A percentile compares a stretch with the other conserved stretches of the same genome.
Conservation (phyloP, 140 eudicot genomes). For the Stevia rebaudiana region DNA sequence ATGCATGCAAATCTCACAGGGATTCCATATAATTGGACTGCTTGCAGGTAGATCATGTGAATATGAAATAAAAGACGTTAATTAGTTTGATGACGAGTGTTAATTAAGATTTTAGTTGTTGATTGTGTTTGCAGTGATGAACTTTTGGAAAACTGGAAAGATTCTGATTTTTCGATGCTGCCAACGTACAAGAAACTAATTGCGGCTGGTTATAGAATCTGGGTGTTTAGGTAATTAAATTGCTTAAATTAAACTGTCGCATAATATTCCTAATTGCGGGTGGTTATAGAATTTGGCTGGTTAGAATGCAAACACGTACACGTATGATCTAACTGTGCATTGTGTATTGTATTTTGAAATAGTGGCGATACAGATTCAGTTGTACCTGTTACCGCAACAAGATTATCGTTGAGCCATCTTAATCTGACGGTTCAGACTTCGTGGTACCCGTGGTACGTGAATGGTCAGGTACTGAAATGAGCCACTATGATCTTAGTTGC, state of each 20-base stretch:
- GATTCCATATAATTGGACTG: constrained; percentile 74
- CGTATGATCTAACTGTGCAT: too few species aligned
- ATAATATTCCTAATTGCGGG: too few species aligned
- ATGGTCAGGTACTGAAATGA: constrained; percentile 45
- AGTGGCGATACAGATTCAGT: constrained; percentile 87
- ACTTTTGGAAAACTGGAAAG: constrained; percentile 68
- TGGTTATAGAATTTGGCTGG: too few species aligned
- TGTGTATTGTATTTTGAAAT: constrained; percentile 9
- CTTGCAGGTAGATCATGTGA: constrained; percentile 59
- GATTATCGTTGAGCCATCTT: constrained; percentile 54
- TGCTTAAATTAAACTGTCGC: too few species aligned
- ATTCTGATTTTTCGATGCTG: constrained; percentile 55
- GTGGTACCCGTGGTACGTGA: constrained; percentile 83
- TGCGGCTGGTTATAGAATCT: constrained; percentile 71
- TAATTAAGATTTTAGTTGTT: neutral
- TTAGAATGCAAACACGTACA: too few species aligned
- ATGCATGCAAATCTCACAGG: constrained; percentile 61
- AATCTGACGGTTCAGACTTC: constrained; percentile 48
- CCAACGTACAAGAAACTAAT: constrained; percentile 63
- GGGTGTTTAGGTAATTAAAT: constrained; percentile 71
- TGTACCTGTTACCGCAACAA: constrained; percentile 81
- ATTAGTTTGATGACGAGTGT: neutral
- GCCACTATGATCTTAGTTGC: neutral
- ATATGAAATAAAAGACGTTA: neutral
- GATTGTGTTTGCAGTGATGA: constrained; percentile 44